Base-by-base conservation (phyloP, 768 basidiomycete species). In the Boletellus ananas region DNA sequence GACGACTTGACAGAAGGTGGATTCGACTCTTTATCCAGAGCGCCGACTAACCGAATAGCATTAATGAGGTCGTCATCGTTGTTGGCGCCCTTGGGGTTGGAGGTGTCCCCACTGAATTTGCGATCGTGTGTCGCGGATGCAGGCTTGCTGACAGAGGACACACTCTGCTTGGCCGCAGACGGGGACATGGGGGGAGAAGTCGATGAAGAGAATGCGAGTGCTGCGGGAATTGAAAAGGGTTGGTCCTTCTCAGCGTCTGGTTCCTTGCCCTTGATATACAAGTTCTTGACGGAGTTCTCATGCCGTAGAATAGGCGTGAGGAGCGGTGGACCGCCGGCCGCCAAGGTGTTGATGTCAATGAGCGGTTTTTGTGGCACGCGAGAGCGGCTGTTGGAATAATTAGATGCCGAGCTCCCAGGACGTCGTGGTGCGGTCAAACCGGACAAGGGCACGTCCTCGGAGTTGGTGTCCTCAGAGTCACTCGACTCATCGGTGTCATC, bases 381-480 rank as follows among this genome's bases (percentile, higher is more conserved):
- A 35, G 58, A 57, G 12, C 67, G 58, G 33, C 45, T 49, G 37
- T 44, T 54, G 21, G 66, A 68, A 20, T 27, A 43, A 44, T 67
- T 63, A 17, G 76, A 77, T 11, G 70, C 62, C 2, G 84, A 74
- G 55, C 83, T 86, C 16, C 84, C 85, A 14, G 87, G 86, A 33
- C 88, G 76, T 42, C 73, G 76, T 11, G 87, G 86, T 0, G 73
- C 72, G 7, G 86, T 69, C 33, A 88, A 72, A 1, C 70, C 74
- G 1, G 84, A 82, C 33, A 91, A 73, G 12, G 87, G 88, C 2
- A 81, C 77, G 56, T 83, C 73, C n/a, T 74, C 74, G 45, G 79
- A 81, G 21, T 76, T 78, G 31, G 73, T 73, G 50, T 74, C 63
- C 11, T 65, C 63, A 17, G 67, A 63, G 13, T 66, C 63, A 4